These are phyloP conservation scores for Clavispora carvajalis DNA, from an alignment of 805 yeast species.

Conservation along the genomic window DNA sequence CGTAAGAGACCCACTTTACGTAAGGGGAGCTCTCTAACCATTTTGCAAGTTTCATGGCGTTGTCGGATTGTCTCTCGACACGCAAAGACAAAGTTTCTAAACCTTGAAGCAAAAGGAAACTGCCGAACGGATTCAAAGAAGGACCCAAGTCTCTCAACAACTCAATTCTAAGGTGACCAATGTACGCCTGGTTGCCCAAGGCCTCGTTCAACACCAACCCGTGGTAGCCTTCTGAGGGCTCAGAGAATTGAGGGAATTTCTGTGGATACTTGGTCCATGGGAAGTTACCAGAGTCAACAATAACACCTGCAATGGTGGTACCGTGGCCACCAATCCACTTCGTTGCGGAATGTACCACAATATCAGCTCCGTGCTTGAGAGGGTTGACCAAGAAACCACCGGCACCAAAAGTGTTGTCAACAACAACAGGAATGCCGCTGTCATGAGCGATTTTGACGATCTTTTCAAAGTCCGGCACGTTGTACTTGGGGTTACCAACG, in stretches of 20 bases:
- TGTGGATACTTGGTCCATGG: slow-evolving; percentile 84
- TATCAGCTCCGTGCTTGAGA: slow-evolving; percentile 84
- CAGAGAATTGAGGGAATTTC: slow-evolving; percentile 84
- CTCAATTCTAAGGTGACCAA: slow-evolving; percentile 77
- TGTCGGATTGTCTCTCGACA: slow-evolving; percentile 85
- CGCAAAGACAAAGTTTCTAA: slow-evolving; percentile 90
- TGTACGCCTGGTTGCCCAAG: slow-evolving; percentile 73
- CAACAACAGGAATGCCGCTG: slow-evolving; percentile 84
- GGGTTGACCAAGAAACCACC: slow-evolving; percentile 89
- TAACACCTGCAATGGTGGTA: slow-evolving; percentile 86
- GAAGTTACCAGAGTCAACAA: slow-evolving; percentile 88
- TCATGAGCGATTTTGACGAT: slow-evolving; percentile 75
- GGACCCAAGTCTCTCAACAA: slow-evolving; percentile 91
- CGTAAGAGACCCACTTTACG: slow-evolving; percentile 88
- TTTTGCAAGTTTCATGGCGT: slow-evolving; percentile 75
- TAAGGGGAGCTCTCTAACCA: slow-evolving; percentile 66
- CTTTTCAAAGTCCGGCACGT: slow-evolving; percentile 84
- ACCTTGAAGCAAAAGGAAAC: slow-evolving; percentile 86
- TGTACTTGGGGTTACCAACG: slow-evolving; percentile 89
- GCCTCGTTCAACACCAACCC: slow-evolving; percentile 80
- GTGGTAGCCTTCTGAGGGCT: slow-evolving; percentile 92
- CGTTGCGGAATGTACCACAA: slow-evolving; percentile 90
- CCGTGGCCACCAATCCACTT: slow-evolving; percentile 99
- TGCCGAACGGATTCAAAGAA: slow-evolving; percentile 77
- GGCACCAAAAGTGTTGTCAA: slow-evolving; percentile 95